Conservation (phyloP, 768 basidiomycete species). For the Termitomyces sp. region DNA sequence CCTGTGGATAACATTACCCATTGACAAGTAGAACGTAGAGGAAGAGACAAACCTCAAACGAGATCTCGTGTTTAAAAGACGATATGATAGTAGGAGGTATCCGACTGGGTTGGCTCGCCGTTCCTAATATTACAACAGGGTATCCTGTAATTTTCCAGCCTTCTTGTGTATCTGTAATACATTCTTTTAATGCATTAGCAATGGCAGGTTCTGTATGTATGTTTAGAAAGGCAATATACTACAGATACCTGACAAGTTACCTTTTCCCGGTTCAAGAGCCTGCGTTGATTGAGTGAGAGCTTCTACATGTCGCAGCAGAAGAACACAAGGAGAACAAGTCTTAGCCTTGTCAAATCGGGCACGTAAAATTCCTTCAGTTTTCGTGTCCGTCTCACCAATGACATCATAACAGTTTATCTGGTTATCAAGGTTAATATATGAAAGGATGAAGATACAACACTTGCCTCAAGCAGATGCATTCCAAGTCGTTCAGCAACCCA, state of each 20-base stretch:
- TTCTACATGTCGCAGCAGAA: conserved; percentile 76
- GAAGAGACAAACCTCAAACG: conserved; percentile 51
- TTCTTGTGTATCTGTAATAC: conserved; percentile 47
- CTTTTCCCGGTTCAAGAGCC: conserved; percentile 56
- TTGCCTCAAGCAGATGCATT: conserved; percentile 75
- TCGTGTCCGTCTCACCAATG: conserved; percentile 68
- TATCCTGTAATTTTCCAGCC: conserved; percentile 57
- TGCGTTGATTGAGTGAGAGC: conserved; percentile 72
- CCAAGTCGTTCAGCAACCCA: conserved; percentile 59
- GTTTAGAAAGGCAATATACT: background rate
- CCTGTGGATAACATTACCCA: conserved; percentile 35
- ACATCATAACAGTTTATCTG: conserved; percentile 87
- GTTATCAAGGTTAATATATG: background rate
- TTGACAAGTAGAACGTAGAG: background rate
- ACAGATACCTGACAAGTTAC: conserved; percentile 24
- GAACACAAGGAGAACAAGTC: conserved; percentile 76
- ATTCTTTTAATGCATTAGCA: conserved; percentile 54
- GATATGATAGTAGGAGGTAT: conserved; percentile 58
- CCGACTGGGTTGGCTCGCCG: conserved; percentile 58
- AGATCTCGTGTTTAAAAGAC: conserved; percentile 83
- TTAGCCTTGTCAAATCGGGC: conserved; percentile 74
- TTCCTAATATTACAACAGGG: conserved; percentile 74
- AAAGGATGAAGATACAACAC: background rate
- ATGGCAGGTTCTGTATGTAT: conserved; percentile 48
- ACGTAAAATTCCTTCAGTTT: conserved; percentile 68